Conservation (phyloP, 805 yeast species). For the Pichia insulana region DNA sequence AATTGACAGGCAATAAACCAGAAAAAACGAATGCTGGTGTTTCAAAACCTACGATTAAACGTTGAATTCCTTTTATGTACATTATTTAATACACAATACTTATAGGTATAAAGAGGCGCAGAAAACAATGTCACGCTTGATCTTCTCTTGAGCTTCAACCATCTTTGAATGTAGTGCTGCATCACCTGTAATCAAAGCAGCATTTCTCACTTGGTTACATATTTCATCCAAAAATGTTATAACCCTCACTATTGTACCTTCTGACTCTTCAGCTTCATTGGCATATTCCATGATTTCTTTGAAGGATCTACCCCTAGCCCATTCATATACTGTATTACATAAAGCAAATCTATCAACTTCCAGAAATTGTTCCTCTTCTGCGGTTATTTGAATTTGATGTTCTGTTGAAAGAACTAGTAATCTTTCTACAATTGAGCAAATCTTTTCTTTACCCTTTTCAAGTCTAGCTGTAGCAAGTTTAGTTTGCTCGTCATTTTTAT, state of each 20-base stretch:
- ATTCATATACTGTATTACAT: constrained; percentile 90
- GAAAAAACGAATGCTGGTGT: constrained; percentile 7
- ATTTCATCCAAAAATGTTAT: constrained; percentile 91
- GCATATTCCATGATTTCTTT: constrained; percentile 85
- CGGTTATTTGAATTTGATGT: constrained; percentile 65
- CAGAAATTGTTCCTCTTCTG: constrained; percentile 78
- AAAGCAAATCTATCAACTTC: constrained; percentile 82
- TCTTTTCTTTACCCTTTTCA: constrained; percentile 58
- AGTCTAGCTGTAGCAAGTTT: constrained; percentile 59
- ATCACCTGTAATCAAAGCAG: constrained; percentile 92
- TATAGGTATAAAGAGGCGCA: constrained; percentile 88
- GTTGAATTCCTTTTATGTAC: neutral
- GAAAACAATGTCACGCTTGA: constrained; percentile 93
- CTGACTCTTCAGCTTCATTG: constrained; percentile 57
- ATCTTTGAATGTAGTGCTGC: constrained; percentile 81
- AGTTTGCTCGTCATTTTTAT: constrained; percentile 45
- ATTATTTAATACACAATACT: neutral
- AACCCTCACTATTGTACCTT: constrained; percentile 94
- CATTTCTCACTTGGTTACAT: constrained; percentile 88
- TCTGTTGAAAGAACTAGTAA: constrained; percentile 53
- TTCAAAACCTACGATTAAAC: constrained; percentile 6
- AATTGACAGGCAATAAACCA: constrained; percentile 15
- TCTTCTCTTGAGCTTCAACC: constrained; percentile 86
- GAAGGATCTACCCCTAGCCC: constrained; percentile 94
- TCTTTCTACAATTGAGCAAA: constrained; percentile 59